phyloP scores from a whole-genome alignment of 2,329 filamentous ascomycete genomes.

The Fusarium haematococcum region DNA sequence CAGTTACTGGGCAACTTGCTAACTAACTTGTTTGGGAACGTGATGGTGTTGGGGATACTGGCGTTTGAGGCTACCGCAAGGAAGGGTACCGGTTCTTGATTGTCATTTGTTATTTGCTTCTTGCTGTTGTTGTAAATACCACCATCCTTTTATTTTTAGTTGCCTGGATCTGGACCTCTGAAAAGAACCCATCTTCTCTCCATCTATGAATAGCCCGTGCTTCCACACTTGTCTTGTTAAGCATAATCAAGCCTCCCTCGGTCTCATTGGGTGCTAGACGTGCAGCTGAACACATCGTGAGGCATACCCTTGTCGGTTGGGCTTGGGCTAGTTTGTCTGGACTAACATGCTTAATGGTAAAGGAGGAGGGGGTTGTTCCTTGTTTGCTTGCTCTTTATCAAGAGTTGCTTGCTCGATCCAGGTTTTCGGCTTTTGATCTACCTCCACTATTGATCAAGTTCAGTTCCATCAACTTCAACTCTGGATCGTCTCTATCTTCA shows the following conservation, averaged over 20 bases:
- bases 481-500: background rate
- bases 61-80: constrained; percentile 1
- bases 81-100: background rate
- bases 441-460: background rate
- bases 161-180: background rate
- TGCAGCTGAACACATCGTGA: background rate
- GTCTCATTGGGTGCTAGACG: background rate
- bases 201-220: background rate
- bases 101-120: background rate
- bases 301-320: background rate
- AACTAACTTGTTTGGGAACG: background rate
- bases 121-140: constrained; percentile 3
- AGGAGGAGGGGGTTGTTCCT: background rate
- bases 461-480: background rate
- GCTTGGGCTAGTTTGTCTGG: background rate
- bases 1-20: background rate
- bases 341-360: background rate
- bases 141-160: constrained; percentile 2
- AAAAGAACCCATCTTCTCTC: background rate
- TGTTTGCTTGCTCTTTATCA: background rate
- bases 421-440: background rate
- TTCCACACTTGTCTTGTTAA: background rate
- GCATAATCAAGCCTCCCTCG: background rate
- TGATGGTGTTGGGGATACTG: constrained; percentile 16
- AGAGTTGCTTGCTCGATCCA: background rate